Evolutionary conservation across 73 alveolate genomes (phyloP).

Genomic region (Paramecium primaurelia): DNA sequence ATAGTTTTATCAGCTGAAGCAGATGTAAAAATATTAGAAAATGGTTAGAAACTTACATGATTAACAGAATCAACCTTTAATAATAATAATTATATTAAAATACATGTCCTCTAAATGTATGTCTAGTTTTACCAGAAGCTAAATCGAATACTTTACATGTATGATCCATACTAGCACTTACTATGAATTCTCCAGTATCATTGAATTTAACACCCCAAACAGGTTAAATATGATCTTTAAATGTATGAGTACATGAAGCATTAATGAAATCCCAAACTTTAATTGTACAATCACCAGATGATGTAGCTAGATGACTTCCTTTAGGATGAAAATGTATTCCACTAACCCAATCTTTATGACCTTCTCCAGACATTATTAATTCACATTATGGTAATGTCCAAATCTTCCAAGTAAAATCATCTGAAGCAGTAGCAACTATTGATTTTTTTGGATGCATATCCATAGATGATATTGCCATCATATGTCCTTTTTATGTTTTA

Average conservation of each 20-base stretch:
- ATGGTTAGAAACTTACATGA: slow-evolving; percentile 93
- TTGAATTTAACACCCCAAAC: slow-evolving; percentile 84
- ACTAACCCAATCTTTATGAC: slow-evolving; percentile 99
- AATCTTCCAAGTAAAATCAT: slow-evolving; percentile 98
- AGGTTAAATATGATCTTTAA: slow-evolving; percentile 97
- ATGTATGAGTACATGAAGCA: slow-evolving; percentile 96
- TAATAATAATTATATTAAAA: too few species aligned
- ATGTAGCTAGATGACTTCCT: slow-evolving; percentile 91
- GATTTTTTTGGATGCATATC: slow-evolving; percentile 92
- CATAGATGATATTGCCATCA: slow-evolving; percentile 92
- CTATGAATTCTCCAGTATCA: slow-evolving; percentile 86
- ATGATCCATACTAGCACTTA: slow-evolving; percentile 97
- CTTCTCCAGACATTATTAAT: slow-evolving; percentile 99
- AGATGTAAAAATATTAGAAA: slow-evolving; percentile 90
- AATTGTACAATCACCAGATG: slow-evolving; percentile 98
- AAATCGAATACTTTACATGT: slow-evolving; percentile 95
- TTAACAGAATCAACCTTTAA: slow-evolving; percentile 95
- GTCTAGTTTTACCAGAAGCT: slow-evolving; percentile 87
- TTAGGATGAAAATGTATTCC: slow-evolving; percentile 98
- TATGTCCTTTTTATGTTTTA: slow-evolving; percentile 93
- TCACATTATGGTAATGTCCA: slow-evolving; percentile 78
- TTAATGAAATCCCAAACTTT: slow-evolving; percentile 99
- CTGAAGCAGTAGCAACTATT: slow-evolving; percentile 97
- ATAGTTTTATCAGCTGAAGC: slow-evolving; percentile 99
- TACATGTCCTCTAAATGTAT: slow-evolving; percentile 98